These are phyloP conservation scores for Fagus crenata DNA, from an alignment of 306 rosid genomes.

Conservation along the genomic window DNA sequence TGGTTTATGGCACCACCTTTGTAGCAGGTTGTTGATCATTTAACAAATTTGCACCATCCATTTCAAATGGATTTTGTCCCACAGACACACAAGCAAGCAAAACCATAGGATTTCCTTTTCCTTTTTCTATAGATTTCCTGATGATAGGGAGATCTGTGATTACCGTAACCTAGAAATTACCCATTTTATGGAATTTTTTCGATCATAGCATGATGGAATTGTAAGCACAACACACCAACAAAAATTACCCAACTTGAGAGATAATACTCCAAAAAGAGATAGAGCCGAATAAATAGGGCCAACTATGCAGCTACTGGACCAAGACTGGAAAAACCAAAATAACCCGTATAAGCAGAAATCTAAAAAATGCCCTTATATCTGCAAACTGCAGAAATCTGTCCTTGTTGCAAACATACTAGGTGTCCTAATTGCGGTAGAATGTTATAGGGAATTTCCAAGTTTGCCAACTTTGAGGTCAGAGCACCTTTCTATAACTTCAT, in stretches of 20 bases:
- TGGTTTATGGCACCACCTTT: not conserved
- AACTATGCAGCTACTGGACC: too few relatives aligned
- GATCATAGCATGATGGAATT: not conserved
- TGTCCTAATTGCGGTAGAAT: not conserved
- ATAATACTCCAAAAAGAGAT: too few relatives aligned
- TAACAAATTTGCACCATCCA: constrained; percentile 41
- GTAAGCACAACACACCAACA: too few relatives aligned
- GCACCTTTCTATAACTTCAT: not conserved
- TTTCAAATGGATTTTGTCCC: constrained; percentile 29
- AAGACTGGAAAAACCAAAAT: too few relatives aligned
- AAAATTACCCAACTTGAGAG: too few relatives aligned
- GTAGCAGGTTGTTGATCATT: constrained; percentile 20
- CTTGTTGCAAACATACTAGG: not conserved
- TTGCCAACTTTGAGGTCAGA: not conserved
- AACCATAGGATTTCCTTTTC: constrained; percentile 18
- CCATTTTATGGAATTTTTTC: constrained; percentile 1
- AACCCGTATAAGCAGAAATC: too few relatives aligned
- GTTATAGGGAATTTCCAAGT: not conserved
- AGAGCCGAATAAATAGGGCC: too few relatives aligned
- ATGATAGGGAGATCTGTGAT: constrained; percentile 3
- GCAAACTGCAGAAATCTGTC: too few relatives aligned
- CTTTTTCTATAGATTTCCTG: constrained; percentile 19
- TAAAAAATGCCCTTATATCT: too few relatives aligned
- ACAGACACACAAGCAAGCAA: constrained; percentile 8
- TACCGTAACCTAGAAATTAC: constrained; percentile 4